Conservation (phyloP, 106 monocot genomes). For the Agapanthus africanus region DNA sequence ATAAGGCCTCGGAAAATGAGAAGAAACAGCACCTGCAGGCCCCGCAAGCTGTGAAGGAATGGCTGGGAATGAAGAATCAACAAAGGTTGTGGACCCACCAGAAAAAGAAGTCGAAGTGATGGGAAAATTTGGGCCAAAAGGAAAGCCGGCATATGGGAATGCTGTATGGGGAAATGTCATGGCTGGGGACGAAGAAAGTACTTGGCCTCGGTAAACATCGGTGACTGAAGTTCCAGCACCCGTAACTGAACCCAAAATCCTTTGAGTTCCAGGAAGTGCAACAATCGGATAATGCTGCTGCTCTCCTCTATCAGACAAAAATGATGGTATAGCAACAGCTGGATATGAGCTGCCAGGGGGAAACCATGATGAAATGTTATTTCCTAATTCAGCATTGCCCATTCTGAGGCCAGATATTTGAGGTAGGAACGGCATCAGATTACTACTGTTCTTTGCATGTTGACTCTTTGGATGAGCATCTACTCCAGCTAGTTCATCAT, state of each 20-base stretch:
- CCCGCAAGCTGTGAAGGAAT: slow-evolving; percentile 42
- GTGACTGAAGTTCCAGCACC: slow-evolving; percentile 33
- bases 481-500: slow-evolving; percentile 53
- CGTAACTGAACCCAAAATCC: slow-evolving; percentile 39
- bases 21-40: slow-evolving; percentile 25
- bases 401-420: slow-evolving; percentile 39
- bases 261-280: slow-evolving; percentile 49
- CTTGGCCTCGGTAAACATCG: slow-evolving; percentile 51
- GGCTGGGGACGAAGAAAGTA: slow-evolving; percentile 69
- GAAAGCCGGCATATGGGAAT: slow-evolving; percentile 64
- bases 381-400: slow-evolving; percentile 32
- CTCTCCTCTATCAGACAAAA: slow-evolving; percentile 65
- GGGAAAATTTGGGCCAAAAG: slow-evolving; percentile 63
- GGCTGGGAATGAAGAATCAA: slow-evolving; percentile 47
- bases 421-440: slow-evolving; percentile 46
- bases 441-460: slow-evolving; percentile 28
- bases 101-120: slow-evolving; percentile 43
- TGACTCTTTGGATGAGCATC: slow-evolving; percentile 22
- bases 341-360: slow-evolving; percentile 58
- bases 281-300: slow-evolving; percentile 57
- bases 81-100: slow-evolving; percentile 38
- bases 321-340: slow-evolving; percentile 64
- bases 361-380: slow-evolving; percentile 66
- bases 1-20: slow-evolving; percentile 44
- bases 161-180: slow-evolving; percentile 59